Evolutionary conservation across 495 filamentous ascomycete species (phyloP).

Genomic region (Annulohypoxylon bovei): DNA sequence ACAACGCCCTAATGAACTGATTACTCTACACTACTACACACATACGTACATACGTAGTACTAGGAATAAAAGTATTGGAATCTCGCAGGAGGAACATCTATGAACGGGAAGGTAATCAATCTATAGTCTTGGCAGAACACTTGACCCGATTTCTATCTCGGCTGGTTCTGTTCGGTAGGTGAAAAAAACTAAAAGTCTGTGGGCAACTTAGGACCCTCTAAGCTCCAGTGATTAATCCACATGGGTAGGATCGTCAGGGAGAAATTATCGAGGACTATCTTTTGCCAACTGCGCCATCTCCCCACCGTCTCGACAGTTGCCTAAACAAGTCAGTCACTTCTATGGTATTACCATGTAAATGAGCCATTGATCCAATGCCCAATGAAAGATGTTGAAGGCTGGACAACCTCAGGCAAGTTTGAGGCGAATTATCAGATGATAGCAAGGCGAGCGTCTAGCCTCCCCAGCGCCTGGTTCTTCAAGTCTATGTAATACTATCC

Average conservation of each 20-base stretch:
- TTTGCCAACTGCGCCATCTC: constrained; percentile 24
- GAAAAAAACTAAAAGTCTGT: neutral
- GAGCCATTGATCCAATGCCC: constrained; percentile 5
- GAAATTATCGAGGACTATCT: constrained; percentile 23
- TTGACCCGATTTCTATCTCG: constrained; percentile 44
- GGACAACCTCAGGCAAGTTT: neutral
- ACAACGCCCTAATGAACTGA: neutral
- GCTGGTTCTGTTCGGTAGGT: constrained; percentile 31
- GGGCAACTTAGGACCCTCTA: neutral
- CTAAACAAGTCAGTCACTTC: constrained; percentile 23
- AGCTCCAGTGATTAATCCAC: constrained; percentile 15
- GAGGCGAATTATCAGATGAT: constrained; percentile 16
- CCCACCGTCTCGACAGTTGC: constrained; percentile 15
- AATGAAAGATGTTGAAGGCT: constrained; percentile 4
- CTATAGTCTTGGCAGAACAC: constrained; percentile 31
- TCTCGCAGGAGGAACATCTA: neutral
- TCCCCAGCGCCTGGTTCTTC: constrained; percentile 8
- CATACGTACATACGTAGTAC: neutral
- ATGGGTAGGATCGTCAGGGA: constrained; percentile 38
- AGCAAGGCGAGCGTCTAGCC: constrained; percentile 24
- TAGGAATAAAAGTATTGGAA: neutral
- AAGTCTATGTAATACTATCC: neutral
- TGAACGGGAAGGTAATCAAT: constrained; percentile 4
- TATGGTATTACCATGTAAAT: neutral
- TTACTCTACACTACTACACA: neutral